phyloP scores from a whole-genome alignment of 1,284 basidiomycete species.

The Cutaneotrichosporon spelunceum region DNA sequence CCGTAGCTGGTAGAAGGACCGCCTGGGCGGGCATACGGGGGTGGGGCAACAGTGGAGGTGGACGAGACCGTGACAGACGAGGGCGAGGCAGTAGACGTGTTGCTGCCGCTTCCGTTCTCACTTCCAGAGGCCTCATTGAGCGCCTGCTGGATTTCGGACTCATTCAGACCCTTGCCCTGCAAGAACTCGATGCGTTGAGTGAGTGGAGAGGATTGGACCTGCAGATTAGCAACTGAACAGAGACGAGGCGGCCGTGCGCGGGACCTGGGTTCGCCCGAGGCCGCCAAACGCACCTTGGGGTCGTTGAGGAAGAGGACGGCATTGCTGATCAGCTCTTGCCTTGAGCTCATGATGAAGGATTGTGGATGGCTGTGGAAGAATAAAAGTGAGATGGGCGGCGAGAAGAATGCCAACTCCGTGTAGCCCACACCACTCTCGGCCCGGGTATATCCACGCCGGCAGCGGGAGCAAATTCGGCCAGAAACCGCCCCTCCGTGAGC shows the following conservation, averaged over 20 bases:
- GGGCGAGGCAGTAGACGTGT: not conserved
- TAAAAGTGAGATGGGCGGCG: not conserved
- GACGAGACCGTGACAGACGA: no score
- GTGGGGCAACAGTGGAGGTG: slow-evolving; percentile 31
- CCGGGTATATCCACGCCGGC: slow-evolving; percentile 7
- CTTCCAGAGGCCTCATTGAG: slow-evolving; percentile 59
- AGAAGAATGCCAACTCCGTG: not conserved
- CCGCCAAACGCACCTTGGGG: slow-evolving; percentile 38
- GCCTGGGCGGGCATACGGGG: slow-evolving; percentile 40
- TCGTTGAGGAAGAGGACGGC: slow-evolving; percentile 77
- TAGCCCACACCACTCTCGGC: not conserved
- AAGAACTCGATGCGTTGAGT: slow-evolving; percentile 87
- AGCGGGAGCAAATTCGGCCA: not conserved
- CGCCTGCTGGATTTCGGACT: slow-evolving; percentile 81
- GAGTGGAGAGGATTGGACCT: slow-evolving; percentile 64
- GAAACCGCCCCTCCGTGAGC: no score
- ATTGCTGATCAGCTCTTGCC: slow-evolving; percentile 71
- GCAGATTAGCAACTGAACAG: slow-evolving; percentile 5
- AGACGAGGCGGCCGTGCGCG: not conserved
- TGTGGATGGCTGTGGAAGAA: not conserved
- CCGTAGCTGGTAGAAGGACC: slow-evolving; percentile 39
- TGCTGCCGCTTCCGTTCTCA: slow-evolving; percentile 3
- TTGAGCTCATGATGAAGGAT: slow-evolving; percentile 28
- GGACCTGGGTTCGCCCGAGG: not conserved
- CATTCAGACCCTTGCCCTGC: slow-evolving; percentile 84